Conservation (phyloP, 305 asterid species). For the Striga hermonthica region DNA sequence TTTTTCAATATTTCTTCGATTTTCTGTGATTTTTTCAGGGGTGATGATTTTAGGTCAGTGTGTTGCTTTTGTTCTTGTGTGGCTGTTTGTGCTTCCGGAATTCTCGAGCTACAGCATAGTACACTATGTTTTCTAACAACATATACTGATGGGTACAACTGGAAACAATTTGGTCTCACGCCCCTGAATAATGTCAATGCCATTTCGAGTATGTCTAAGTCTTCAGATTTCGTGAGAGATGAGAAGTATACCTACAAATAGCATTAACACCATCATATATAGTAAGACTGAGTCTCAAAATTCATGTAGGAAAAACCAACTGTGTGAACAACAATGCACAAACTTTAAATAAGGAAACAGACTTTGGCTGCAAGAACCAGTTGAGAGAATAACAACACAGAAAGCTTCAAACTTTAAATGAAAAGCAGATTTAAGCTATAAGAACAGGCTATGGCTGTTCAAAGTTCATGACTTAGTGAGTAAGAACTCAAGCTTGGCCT, state of each 20-base stretch:
- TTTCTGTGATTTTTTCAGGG: slow-evolving; percentile 38
- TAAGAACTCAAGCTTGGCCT: no score
- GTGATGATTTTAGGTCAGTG: slow-evolving; percentile 43
- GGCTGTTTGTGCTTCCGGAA: slow-evolving; percentile 48
- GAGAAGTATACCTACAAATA: slow-evolving; percentile 31
- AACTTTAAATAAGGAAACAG: no score
- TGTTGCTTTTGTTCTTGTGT: slow-evolving; percentile 62
- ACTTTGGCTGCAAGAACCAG: no score
- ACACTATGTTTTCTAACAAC: slow-evolving; percentile 48
- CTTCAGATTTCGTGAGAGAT: slow-evolving; percentile 29
- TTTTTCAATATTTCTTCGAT: slow-evolving; percentile 57
- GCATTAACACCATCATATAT: slow-evolving; percentile 1
- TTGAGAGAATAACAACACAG: no score
- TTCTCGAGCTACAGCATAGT: slow-evolving; percentile 44
- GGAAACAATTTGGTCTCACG: slow-evolving; percentile 50
- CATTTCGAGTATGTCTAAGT: slow-evolving; percentile 41
- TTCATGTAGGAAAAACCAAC: slow-evolving; percentile 11
- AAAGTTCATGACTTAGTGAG: no score
- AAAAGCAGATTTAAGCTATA: no score
- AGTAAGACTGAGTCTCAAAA: slow-evolving; percentile 19
- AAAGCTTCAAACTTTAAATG: no score
- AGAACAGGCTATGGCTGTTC: no score
- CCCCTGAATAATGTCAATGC: slow-evolving; percentile 79
- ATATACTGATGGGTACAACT: slow-evolving; percentile 52
- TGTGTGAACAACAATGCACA: background rate